A percentile compares a stretch with the other conserved stretches of the same genome.
phyloP scores from a whole-genome alignment of 2,329 filamentous ascomycete species.

The Sporothrix brasiliensis region DNA sequence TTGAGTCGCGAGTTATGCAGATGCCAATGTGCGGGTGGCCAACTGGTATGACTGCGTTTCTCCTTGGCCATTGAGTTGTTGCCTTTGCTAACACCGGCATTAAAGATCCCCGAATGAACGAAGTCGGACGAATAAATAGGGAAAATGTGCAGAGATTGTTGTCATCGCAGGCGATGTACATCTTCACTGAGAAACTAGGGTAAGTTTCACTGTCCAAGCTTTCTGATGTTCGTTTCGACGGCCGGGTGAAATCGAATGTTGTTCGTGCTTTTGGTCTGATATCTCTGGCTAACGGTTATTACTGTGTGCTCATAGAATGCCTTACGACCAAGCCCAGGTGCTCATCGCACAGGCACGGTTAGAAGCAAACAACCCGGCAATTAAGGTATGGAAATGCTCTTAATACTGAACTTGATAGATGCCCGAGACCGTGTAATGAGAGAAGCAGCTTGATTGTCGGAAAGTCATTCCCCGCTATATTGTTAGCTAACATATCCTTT shows the following conservation, averaged over 20 bases:
- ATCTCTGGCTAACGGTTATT: constrained; percentile 27
- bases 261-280: background rate
- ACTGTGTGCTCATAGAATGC: constrained; percentile 50
- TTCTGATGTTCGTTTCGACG: too few relatives aligned
- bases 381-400: constrained; percentile 52
- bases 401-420: background rate
- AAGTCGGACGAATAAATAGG: constrained; percentile 58
- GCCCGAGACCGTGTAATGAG: too few relatives aligned
- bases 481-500: background rate
- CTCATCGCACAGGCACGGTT: constrained; percentile 59
- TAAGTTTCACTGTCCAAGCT: constrained; percentile 40
- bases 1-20: constrained; percentile 66
- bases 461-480: background rate
- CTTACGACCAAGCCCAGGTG: constrained; percentile 59
- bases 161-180: constrained; percentile 59
- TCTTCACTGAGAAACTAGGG: constrained; percentile 56
- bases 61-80: background rate
- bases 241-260: background rate
- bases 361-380: constrained; percentile 56
- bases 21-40: constrained; percentile 73
- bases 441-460: too few relatives aligned
- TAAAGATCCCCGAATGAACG: constrained; percentile 54
- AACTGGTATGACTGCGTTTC: constrained; percentile 54
- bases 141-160: constrained; percentile 59
- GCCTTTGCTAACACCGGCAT: background rate